Evolutionary conservation across 129 eudicot species (phyloP).

Genomic region (Silybum marianum): DNA sequence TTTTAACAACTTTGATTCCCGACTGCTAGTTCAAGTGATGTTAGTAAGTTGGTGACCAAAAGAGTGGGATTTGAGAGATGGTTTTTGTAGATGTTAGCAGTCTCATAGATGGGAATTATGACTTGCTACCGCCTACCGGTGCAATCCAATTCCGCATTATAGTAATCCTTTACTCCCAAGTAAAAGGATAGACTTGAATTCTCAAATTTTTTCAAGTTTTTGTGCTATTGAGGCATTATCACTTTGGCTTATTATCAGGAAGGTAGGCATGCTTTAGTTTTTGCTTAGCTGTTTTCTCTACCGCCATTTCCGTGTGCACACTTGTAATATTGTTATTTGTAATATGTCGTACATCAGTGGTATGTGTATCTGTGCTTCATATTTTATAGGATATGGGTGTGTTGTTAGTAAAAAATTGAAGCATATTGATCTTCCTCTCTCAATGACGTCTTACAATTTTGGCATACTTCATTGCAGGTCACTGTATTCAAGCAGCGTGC

Average conservation of each 20-base stretch:
- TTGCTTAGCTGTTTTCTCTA: neutral
- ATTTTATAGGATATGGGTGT: conserved; percentile 3
- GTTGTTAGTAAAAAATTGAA: neutral
- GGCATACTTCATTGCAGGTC: conserved; percentile 47
- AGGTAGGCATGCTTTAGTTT: neutral
- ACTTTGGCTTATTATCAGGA: neutral
- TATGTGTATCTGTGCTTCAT: neutral
- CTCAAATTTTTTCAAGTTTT: neutral
- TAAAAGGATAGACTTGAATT: neutral
- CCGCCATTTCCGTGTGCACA: neutral
- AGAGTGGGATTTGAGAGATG: neutral
- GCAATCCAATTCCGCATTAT: neutral
- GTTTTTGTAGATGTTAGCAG: neutral
- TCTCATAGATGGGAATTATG: neutral
- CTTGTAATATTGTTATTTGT: neutral
- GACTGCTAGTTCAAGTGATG: neutral
- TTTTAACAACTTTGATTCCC: neutral
- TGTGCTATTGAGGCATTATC: neutral
- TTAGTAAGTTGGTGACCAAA: neutral
- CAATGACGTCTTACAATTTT: conserved; percentile 4
- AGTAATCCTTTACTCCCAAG: neutral
- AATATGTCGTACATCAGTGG: neutral
- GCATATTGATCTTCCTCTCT: conserved; percentile 4
- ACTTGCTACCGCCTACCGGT: neutral
- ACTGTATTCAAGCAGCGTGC: conserved; percentile 89